Evolutionary conservation across 768 basidiomycete species (phyloP).

Genomic region (Tremella yokohamensis): DNA sequence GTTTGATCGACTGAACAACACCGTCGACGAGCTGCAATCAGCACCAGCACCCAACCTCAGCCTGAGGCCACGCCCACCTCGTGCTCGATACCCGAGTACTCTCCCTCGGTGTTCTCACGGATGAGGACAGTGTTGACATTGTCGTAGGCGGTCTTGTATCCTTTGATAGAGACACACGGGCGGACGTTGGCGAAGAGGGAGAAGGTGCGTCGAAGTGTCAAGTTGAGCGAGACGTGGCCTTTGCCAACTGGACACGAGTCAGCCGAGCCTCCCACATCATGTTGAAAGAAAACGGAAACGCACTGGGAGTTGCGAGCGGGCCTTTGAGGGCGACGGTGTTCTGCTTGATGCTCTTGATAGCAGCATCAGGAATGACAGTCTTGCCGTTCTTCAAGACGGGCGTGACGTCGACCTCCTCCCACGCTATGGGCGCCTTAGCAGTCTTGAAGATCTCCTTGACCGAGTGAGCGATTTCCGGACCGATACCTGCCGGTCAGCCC

Average conservation of each 20-base stretch:
- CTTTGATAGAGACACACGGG: constrained; percentile 90
- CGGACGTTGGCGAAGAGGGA: constrained; percentile 98
- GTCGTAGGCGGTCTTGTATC: constrained; percentile 97
- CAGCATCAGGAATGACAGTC: constrained; percentile 89
- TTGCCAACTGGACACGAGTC: constrained; percentile 72
- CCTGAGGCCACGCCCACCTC: constrained; percentile 60
- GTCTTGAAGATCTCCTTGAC: constrained; percentile 89
- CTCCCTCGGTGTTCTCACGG: constrained; percentile 99
- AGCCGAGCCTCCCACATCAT: constrained; percentile 1
- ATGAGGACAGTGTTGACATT: constrained; percentile 95
- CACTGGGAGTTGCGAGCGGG: constrained; percentile 94
- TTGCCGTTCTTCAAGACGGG: constrained; percentile 91
- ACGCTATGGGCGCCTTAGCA: constrained; percentile 88
- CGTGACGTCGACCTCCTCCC: constrained; percentile 98
- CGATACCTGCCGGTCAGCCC: constrained; percentile 67
- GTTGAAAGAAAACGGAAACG: constrained; percentile 46
- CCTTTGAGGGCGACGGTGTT: constrained; percentile 99
- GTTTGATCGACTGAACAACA: constrained; percentile 98
- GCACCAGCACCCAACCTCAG: not conserved
- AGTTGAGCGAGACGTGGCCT: constrained; percentile 95
- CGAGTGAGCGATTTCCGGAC: constrained; percentile 95
- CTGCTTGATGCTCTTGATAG: constrained; percentile 86
- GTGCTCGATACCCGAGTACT: constrained; percentile 99
- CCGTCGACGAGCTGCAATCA: constrained; percentile 75
- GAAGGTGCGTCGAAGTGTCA: constrained; percentile 95